These are phyloP conservation scores for Didymellaceae sp. DNA, from an alignment of 2,329 filamentous ascomycete species.

Conservation along the genomic window DNA sequence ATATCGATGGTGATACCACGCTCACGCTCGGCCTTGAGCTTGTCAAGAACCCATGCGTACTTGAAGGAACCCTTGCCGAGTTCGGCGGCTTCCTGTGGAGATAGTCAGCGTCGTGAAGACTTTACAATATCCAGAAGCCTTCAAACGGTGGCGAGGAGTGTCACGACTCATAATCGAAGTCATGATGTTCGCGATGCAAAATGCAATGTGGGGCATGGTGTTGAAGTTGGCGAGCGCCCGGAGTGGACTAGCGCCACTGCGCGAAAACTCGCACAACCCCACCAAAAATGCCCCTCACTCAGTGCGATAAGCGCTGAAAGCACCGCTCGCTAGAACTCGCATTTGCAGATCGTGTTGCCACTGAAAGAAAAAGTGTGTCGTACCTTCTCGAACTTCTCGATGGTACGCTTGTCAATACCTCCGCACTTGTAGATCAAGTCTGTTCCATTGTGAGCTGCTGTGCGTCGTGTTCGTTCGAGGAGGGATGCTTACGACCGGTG, in stretches of 20 bases:
- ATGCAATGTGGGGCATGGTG: constrained; percentile 41
- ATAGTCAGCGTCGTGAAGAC: constrained; percentile 40
- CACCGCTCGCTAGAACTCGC: constrained; percentile 35
- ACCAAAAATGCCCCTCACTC: constrained; percentile 50
- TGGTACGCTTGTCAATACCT: constrained; percentile 99
- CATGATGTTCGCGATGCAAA: constrained; percentile 15
- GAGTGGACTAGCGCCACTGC: constrained; percentile 45
- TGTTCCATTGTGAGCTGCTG: constrained; percentile 56
- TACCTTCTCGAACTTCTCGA: constrained; percentile 99
- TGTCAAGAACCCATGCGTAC: constrained; percentile 99
- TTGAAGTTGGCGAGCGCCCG: constrained; percentile 38
- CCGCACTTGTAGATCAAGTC: constrained; percentile 99
- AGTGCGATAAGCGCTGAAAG: constrained; percentile 30
- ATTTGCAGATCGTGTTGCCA: constrained; percentile 14
- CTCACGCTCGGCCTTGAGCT: constrained; percentile 99
- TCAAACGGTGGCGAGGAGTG: not conserved
- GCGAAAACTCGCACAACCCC: constrained; percentile 50
- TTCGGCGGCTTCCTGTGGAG: constrained; percentile 88
- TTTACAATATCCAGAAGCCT: no score
- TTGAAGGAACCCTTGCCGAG: constrained; percentile 99
- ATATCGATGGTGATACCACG: constrained; percentile 99
- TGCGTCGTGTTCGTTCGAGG: constrained; percentile 37
- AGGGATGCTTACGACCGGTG: constrained; percentile 71
- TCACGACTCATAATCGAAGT: not conserved
- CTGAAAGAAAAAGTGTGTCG: constrained; percentile 45